These are phyloP conservation scores for Boletus barrowsii DNA, from an alignment of 768 basidiomycete species.

Conservation along the genomic window DNA sequence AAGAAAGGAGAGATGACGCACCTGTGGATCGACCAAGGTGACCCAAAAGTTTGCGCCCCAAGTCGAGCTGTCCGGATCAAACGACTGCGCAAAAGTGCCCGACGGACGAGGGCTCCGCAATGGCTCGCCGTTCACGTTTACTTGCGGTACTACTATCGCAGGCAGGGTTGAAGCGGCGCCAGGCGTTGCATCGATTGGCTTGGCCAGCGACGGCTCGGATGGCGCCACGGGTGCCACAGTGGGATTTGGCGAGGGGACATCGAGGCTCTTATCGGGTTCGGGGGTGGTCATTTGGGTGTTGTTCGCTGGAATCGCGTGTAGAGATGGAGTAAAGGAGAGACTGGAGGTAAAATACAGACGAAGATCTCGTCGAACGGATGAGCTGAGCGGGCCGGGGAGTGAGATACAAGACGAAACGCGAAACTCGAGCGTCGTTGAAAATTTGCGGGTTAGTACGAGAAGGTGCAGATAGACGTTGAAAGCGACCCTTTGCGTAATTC, in stretches of 20 bases:
- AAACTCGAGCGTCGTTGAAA: conserved; percentile 23
- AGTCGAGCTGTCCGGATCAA: conserved; percentile 42
- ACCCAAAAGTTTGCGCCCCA: conserved; percentile 97
- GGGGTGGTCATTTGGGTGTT: conserved; percentile 20
- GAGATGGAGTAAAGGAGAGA: background rate
- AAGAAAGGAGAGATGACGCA: conserved; percentile 34
- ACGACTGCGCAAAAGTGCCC: conserved; percentile 12
- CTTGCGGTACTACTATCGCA: conserved; percentile 31
- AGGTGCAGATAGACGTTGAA: conserved; percentile 16
- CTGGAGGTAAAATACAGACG: conserved; percentile 22
- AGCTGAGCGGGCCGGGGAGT: conserved; percentile 9
- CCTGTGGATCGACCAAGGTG: conserved; percentile 88
- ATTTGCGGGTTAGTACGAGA: conserved; percentile 23
- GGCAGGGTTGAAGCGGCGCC: conserved; percentile 6
- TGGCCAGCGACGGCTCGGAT: conserved; percentile 6
- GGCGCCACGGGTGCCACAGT: background rate
- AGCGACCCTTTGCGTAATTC: conserved; percentile 23
- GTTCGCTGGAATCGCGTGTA: conserved; percentile 12
- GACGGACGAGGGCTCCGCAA: conserved; percentile 32
- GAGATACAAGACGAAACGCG: conserved; percentile 9
- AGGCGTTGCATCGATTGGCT: conserved; percentile 6
- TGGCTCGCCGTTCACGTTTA: conserved; percentile 35
- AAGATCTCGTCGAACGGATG: conserved; percentile 1
- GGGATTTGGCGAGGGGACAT: conserved; percentile 18
- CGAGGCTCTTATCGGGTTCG: conserved; percentile 25